Evolutionary conservation across 192 early-diverging fungal genomes (phyloP), one percentile per base, ranked within the genome.

Genomic region (Gaertneriomyces semiglobifer): DNA sequence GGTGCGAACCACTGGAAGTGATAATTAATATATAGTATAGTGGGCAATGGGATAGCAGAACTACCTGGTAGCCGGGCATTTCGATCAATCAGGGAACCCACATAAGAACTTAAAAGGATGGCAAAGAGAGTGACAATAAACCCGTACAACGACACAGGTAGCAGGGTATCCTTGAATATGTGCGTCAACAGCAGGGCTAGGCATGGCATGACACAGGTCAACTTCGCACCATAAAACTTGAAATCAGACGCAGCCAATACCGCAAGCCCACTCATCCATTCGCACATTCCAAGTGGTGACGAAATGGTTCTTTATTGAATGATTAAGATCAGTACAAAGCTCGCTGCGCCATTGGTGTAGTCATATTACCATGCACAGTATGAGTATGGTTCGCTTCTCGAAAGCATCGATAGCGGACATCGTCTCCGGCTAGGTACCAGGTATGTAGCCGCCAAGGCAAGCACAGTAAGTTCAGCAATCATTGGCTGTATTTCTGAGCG

Each of bases 251-350:
- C 25, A 33, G 2, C 25, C 25, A 33, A 33, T 63, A 75, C 74
- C 63, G 40, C 55, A 69, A 4, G 74, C 63, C 71, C 71, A 81
- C 41, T 78, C 75, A 54, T 81, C 80, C 55, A 66, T 58, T 12
- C 80, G 63, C 7, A 68, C 66, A 46, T 46, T 74, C 77, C 77
- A 79, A 1, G 70, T 77, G 9, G 80, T 77, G 53, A 79, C 70
- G 51, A 81, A 75, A 51, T 77, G 79, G 58, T 73, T 77, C 60
- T 71, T 50, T 50, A 67, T 9, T 48, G 51, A 11, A 57, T 16
- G 43, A 7, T 19, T 54, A 0, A 54, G 62, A 38, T 5, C 11
- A 14, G 56, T 14, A 12, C 3, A 14, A 6, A 19, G 12, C 14
- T 14, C 16, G n/a, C 14, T 11, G 16, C 14, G 5, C 56, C n/a